A percentile compares a stretch with the other conserved stretches of the same genome.
phyloP scores from a whole-genome alignment of 1,139 yeast genomes.

The Nakaseomyces bracarensis region DNA sequence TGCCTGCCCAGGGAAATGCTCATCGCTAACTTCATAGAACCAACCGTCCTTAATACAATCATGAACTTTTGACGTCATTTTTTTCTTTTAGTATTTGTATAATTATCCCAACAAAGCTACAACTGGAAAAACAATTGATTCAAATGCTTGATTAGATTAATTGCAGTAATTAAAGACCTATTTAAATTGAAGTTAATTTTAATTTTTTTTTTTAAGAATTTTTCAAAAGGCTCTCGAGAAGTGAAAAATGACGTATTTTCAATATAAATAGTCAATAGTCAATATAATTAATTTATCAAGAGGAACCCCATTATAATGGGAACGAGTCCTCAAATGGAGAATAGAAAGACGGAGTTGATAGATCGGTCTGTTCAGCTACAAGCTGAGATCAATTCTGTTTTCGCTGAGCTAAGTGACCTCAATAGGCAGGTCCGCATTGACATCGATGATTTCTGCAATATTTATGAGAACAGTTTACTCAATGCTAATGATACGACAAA shows the following conservation, averaged over 20 bases:
- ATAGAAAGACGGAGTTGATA: constrained; percentile 8
- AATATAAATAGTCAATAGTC: too few relatives aligned
- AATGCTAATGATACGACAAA: constrained; percentile 1
- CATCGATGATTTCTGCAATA: constrained; percentile 26
- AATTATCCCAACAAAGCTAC: too few relatives aligned
- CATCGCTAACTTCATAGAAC: constrained; percentile 83
- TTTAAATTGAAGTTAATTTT: too few relatives aligned
- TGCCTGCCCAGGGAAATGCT: constrained; percentile 96
- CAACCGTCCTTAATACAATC: constrained; percentile 56
- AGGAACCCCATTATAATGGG: too few relatives aligned
- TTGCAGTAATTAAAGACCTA: background rate
- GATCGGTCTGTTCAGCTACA: constrained; percentile 19
- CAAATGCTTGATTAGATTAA: background rate
- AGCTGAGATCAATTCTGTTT: constrained; percentile 21
- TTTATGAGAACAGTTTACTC: constrained; percentile 5
- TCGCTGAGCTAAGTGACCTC: constrained; percentile 16
- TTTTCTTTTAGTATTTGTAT: too few relatives aligned
- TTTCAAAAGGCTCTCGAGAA: too few relatives aligned
- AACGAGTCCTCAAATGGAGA: background rate
- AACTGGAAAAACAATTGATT: too few relatives aligned
- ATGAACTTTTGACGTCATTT: too few relatives aligned
- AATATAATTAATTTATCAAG: too few relatives aligned
- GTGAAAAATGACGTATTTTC: too few relatives aligned
- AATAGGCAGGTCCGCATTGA: constrained; percentile 25
- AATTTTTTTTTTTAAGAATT: too few relatives aligned